phyloP scores from a whole-genome alignment of 169 alveolate species.

The Babesia sp. region DNA sequence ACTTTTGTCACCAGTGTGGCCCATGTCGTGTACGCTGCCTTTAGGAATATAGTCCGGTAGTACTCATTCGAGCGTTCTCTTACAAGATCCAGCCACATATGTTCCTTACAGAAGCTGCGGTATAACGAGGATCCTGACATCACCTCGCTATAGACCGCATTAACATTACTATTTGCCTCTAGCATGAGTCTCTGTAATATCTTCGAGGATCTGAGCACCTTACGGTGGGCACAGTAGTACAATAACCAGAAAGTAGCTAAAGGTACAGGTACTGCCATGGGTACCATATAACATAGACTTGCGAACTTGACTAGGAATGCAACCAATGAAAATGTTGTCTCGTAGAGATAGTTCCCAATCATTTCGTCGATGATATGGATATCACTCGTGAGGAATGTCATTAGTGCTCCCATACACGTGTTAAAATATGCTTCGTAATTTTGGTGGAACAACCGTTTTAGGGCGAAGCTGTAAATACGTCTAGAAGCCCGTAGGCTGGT shows the following conservation, averaged over 20 bases:
- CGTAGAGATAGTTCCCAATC: constrained; percentile 1
- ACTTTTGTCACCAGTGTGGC: constrained; percentile 27
- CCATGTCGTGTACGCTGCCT: constrained; percentile 34
- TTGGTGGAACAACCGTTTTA: constrained; percentile 15
- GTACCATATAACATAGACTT: constrained; percentile 47
- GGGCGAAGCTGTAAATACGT: constrained; percentile 1
- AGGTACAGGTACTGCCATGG: constrained; percentile 31
- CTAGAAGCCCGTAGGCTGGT: constrained; percentile 14
- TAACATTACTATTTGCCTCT: constrained; percentile 42
- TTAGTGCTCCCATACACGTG: constrained; percentile 13
- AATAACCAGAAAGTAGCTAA: constrained; percentile 5
- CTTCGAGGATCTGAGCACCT: constrained; percentile 24
- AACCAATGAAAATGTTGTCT: constrained; percentile 3
- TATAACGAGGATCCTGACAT: constrained; percentile 48
- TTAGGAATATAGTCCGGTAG: constrained; percentile 38
- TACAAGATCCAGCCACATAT: constrained; percentile 29
- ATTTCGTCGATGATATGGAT: constrained; percentile 27
- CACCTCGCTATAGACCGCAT: constrained; percentile 32
- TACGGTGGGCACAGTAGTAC: constrained; percentile 10
- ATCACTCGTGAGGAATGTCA: constrained; percentile 44
- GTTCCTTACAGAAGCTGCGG: constrained; percentile 53
- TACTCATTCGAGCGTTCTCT: constrained; percentile 37
- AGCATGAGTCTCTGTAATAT: constrained; percentile 40
- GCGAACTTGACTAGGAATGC: constrained; percentile 10
- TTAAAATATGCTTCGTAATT: neutral